Evolutionary conservation across 2,329 filamentous ascomycete species (phyloP).

Genomic region (Fusarium anguioides): DNA sequence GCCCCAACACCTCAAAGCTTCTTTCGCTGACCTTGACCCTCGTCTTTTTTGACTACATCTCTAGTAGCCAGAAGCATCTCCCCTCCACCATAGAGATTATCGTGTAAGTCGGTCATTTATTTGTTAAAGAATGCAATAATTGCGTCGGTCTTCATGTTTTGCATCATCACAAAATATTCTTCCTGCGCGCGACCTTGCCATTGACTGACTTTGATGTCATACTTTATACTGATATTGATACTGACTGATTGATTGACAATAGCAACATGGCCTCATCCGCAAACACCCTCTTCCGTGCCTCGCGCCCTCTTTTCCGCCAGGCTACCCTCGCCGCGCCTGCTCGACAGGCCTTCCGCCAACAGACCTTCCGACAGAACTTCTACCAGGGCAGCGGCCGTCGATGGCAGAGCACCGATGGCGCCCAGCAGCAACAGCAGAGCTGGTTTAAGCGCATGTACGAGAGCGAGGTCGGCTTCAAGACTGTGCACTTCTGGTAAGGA

Average conservation of each 20-base stretch:
- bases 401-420: constrained; percentile 75
- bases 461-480: constrained; percentile 85
- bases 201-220: not conserved
- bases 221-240: not conserved
- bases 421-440: constrained; percentile 54
- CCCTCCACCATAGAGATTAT: constrained; percentile 10
- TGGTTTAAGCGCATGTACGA: constrained; percentile 86
- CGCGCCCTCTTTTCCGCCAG: constrained; percentile 67
- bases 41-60: constrained; percentile 11
- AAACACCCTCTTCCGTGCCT: constrained; percentile 63
- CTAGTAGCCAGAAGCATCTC: constrained; percentile 6
- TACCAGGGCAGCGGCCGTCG: constrained; percentile 58
- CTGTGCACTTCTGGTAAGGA: constrained; percentile 93
- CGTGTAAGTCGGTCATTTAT: constrained; percentile 19
- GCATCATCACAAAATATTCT: not conserved
- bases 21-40: constrained; percentile 20
- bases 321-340: constrained; percentile 64
- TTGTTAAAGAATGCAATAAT: not conserved
- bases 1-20: constrained; percentile 39
- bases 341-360: constrained; percentile 64
- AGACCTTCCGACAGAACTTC: constrained; percentile 57
- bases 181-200: not conserved
- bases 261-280: constrained; percentile 59
- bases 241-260: constrained; percentile 19
- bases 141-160: not conserved